phyloP scores from a whole-genome alignment of 2,329 filamentous ascomycete genomes.

The Fusarium buxicola region DNA sequence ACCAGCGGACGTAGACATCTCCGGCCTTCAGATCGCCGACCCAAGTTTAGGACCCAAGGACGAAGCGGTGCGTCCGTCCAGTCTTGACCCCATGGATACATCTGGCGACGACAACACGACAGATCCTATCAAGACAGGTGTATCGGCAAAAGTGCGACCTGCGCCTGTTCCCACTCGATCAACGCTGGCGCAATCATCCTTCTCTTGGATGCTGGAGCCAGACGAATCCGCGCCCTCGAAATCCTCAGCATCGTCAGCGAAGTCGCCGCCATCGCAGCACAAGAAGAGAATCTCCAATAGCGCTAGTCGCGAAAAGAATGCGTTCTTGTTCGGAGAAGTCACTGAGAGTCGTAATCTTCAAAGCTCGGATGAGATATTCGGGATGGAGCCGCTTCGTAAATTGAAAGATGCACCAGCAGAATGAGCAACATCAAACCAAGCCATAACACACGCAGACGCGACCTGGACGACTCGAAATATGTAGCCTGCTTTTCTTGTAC shows the following conservation, averaged over 20 bases:
- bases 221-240: slow-evolving; percentile 52
- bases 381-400: slow-evolving; percentile 61
- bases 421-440: background rate
- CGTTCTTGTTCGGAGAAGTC: slow-evolving; percentile 70
- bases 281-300: slow-evolving; percentile 58
- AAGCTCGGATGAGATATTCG: slow-evolving; percentile 65
- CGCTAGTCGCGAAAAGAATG: slow-evolving; percentile 65
- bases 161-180: slow-evolving; percentile 69
- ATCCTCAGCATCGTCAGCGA: slow-evolving; percentile 38
- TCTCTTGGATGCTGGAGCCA: slow-evolving; percentile 81
- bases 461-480: background rate
- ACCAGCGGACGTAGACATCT: slow-evolving; percentile 29
- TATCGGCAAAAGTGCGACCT: slow-evolving; percentile 31
- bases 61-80: slow-evolving; percentile 12
- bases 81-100: slow-evolving; percentile 33
- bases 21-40: slow-evolving; percentile 36
- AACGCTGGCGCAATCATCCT: slow-evolving; percentile 77
- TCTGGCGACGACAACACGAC: slow-evolving; percentile 29
- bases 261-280: slow-evolving; percentile 51
- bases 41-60: slow-evolving; percentile 5
- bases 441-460: background rate
- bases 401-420: slow-evolving; percentile 33
- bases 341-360: slow-evolving; percentile 52
- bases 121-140: background rate
- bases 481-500: background rate